Base-by-base conservation (phyloP, 2,329 filamentous ascomycete species). In the Hymenoscyphus fructigenus region DNA sequence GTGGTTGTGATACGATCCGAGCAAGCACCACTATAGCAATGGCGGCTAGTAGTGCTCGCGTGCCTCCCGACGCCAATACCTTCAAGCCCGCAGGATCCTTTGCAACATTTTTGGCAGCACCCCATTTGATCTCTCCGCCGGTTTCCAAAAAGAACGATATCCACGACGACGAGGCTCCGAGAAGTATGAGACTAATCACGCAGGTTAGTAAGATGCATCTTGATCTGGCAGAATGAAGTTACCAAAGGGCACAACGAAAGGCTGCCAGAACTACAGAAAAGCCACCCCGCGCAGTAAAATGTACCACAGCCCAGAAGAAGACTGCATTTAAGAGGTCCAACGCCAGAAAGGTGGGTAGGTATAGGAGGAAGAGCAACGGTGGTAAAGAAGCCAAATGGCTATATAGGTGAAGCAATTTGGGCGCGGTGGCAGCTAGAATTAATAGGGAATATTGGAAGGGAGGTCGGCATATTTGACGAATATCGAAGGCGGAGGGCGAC, bases 81-180 rank as follows among this genome's bases (percentile, higher is more conserved):
- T 76, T 75, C 69, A 78, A 75, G 14, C 76, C 77, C 6, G 73
- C 76, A 9, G 76, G 75, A 61, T 78, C 77, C 14, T 68, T 72
- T 12, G 77, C 66, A 64, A 79, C 73, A 65, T 73, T 78, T 64
- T 69, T 69, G 38, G 73, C 73, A 41, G 76, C 75, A 38, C 71
- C 70, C 77, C 77, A 79, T 67, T 76, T 74, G 59, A 79, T 75
- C 65, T 79, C 77, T 38, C 75, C 75, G 7, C 77, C 77, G 1
- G 77, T 79, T 64, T 78, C 76, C 59, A 77, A 67, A 65, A 76
- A 79, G 69, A 79, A 79, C 38, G 75, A 75, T 60, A 79, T 75
- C 64, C 77, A 76, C 15, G 75, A 69, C 34, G 77, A 74, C 12
- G 76, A 73, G 2, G 76, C 73, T 26, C 69, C 73, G 61, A 73